Percentiles rank a stretch among this genome's conserved stretches.
phyloP scores from a whole-genome alignment of 495 filamentous ascomycete species.

The Tetracladium marchalianum region DNA sequence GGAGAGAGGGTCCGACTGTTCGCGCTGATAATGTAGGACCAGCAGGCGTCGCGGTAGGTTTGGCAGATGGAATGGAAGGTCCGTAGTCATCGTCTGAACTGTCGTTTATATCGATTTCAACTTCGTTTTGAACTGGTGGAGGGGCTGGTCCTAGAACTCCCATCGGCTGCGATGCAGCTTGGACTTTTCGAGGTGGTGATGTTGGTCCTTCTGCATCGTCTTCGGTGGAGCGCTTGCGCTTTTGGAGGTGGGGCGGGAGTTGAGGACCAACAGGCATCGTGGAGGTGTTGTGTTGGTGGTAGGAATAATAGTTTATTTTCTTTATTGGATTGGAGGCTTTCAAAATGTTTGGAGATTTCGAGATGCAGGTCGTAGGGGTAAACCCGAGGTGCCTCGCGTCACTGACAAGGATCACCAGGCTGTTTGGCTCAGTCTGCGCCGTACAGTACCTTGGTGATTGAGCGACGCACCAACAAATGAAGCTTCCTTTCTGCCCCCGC shows the following conservation, averaged over 20 bases:
- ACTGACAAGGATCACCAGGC: too few species aligned
- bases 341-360: too few species aligned
- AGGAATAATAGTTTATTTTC: too few species aligned
- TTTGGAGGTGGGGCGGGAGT: constrained; percentile 39
- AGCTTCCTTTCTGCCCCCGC: too few species aligned
- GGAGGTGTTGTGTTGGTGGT: not conserved
- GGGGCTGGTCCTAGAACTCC: constrained; percentile 14
- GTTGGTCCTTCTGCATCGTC: constrained; percentile 24
- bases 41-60: constrained; percentile 11
- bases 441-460: too few species aligned
- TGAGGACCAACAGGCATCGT: constrained; percentile 41
- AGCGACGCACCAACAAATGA: too few species aligned
- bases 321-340: too few species aligned
- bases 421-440: too few species aligned
- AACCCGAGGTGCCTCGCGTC: too few species aligned
- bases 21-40: constrained; percentile 4
- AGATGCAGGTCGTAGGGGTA: too few species aligned
- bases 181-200: constrained; percentile 18
- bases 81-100: constrained; percentile 13
- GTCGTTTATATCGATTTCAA: constrained; percentile 27
- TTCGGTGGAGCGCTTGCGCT: constrained; percentile 40
- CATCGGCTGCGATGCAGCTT: constrained; percentile 3
- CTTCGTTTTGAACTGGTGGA: constrained; percentile 20
- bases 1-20: constrained; percentile 8
- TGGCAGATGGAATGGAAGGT: constrained; percentile 19